A percentile compares a stretch with the other conserved stretches of the same genome.
Evolutionary conservation across 345 rosid genomes (phyloP).

Genomic region (Populus ilicifolia): DNA sequence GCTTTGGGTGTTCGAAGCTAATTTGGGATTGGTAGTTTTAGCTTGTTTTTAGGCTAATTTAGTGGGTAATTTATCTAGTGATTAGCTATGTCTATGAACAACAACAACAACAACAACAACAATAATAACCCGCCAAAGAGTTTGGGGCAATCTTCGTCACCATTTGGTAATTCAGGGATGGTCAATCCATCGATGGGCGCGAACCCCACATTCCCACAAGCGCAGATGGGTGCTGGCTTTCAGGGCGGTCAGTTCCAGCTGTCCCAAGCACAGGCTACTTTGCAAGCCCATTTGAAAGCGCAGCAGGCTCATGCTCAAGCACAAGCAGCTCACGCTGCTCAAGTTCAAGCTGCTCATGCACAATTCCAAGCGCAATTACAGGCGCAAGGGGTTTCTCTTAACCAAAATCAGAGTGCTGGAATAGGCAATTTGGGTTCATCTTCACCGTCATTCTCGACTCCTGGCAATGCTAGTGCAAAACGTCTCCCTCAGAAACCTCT

Average conservation of each 20-base stretch:
- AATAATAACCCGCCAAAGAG: slow-evolving; percentile 54
- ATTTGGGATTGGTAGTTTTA: not conserved
- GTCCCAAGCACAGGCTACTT: slow-evolving; percentile 63
- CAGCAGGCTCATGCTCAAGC: slow-evolving; percentile 41
- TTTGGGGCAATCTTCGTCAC: slow-evolving; percentile 60
- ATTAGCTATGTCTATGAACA: slow-evolving; percentile 47
- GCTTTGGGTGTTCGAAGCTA: not conserved
- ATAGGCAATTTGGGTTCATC: slow-evolving; percentile 63
- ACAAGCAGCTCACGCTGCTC: slow-evolving; percentile 40
- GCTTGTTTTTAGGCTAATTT: not conserved
- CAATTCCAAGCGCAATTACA: slow-evolving; percentile 83
- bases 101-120: slow-evolving; percentile 18
- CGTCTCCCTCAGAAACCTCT: slow-evolving; percentile 71
- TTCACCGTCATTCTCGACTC: slow-evolving; percentile 59
- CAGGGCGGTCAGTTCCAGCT: slow-evolving; percentile 64
- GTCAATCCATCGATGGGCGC: slow-evolving; percentile 46
- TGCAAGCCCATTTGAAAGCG: slow-evolving; percentile 49
- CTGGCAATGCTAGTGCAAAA: slow-evolving; percentile 53
- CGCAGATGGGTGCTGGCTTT: slow-evolving; percentile 51
- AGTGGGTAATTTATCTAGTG: not conserved
- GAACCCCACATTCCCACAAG: slow-evolving; percentile 55
- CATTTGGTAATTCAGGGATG: slow-evolving; percentile 77
- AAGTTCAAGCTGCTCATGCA: slow-evolving; percentile 62
- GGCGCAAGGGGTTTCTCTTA: slow-evolving; percentile 58
- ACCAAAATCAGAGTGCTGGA: slow-evolving; percentile 51